Conservation (phyloP, 352 stramenopile genomes). For the Phytopythium kandeliae region DNA sequence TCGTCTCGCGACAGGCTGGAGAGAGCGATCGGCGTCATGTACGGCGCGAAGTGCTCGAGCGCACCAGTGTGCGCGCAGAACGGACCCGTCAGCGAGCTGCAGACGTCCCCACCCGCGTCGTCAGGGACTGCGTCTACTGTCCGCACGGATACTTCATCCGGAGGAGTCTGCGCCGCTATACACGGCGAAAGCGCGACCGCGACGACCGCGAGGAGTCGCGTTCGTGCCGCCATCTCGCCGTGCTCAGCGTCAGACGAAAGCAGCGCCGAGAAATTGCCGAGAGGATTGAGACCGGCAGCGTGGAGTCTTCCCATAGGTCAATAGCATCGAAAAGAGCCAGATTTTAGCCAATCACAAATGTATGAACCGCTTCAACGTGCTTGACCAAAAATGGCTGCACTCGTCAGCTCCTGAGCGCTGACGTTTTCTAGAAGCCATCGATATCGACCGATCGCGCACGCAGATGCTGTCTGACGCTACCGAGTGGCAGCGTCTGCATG, state of each 20-base stretch:
- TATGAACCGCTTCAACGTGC: no score
- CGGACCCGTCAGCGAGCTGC: conserved; percentile 59
- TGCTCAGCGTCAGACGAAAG: no score
- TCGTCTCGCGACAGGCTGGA: conserved; percentile 11
- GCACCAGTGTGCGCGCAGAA: conserved; percentile 44
- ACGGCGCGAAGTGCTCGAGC: conserved; percentile 28
- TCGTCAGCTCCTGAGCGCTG: no score
- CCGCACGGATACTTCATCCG: not conserved
- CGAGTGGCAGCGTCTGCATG: not conserved
- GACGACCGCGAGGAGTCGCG: not conserved
- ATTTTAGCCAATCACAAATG: no score
- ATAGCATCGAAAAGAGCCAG: no score
- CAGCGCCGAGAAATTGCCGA: no score
- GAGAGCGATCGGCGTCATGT: conserved; percentile 56
- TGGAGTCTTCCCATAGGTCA: no score
- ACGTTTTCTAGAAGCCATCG: no score
- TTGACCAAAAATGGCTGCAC: not conserved
- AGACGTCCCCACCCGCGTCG: conserved; percentile 15
- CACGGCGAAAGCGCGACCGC: not conserved
- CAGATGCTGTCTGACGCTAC: no score
- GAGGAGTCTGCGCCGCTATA: not conserved
- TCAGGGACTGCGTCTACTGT: not conserved
- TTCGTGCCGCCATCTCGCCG: not conserved
- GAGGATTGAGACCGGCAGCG: no score
- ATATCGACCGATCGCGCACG: no score